Evolutionary conservation across 192 early-diverging fungal genomes (phyloP).

Genomic region (Backusella australiensis): DNA sequence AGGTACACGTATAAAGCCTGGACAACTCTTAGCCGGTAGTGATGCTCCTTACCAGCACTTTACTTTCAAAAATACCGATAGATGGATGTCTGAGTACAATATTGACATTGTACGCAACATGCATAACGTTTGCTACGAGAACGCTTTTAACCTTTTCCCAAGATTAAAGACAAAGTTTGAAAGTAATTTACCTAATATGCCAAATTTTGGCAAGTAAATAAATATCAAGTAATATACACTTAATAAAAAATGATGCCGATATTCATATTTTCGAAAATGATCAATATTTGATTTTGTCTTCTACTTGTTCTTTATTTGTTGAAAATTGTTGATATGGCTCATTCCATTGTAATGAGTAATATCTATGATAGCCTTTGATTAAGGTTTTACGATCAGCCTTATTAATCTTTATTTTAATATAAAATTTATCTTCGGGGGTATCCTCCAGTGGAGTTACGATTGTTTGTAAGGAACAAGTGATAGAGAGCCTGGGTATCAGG

Average conservation of each 20-base stretch:
- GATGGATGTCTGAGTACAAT: not conserved
- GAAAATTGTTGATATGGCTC: too few species aligned
- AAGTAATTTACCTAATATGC: not conserved
- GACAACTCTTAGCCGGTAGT: not conserved
- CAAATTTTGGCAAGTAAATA: too few species aligned
- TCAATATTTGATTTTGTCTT: too few species aligned
- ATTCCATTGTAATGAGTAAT: too few species aligned
- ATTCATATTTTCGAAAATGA: too few species aligned
- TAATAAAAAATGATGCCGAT: too few species aligned
- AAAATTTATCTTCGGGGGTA: not conserved
- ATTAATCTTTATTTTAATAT: not conserved
- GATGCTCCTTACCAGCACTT: not conserved
- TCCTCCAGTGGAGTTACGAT: conserved; percentile 10
- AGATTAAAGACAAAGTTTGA: not conserved
- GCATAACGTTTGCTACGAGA: not conserved
- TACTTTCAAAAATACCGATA: not conserved
- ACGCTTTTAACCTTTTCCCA: not conserved
- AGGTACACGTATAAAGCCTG: not conserved
- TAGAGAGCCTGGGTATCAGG: conserved; percentile 27
- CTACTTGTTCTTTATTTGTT: too few species aligned
- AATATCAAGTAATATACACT: too few species aligned
- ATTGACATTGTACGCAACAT: not conserved
- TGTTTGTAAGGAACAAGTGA: not conserved
- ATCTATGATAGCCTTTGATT: too few species aligned
- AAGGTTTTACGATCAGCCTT: too few species aligned